phyloP scores from a whole-genome alignment of 2,329 filamentous ascomycete genomes.

The Cercospora nicotianae region DNA sequence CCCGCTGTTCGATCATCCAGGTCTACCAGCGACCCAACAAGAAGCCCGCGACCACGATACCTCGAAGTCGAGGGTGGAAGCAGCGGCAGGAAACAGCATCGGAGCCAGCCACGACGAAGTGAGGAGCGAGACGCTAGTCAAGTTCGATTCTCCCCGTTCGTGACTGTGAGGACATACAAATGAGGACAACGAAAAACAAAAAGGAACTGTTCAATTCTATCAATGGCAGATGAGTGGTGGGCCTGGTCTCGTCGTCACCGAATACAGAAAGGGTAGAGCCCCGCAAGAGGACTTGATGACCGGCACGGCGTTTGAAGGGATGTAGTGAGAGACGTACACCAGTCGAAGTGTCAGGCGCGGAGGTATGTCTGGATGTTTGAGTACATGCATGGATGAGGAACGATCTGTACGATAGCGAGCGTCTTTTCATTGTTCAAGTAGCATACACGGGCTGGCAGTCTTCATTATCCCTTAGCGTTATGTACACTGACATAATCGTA shows the following conservation, averaged over 20 bases:
- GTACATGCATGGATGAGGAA: background rate
- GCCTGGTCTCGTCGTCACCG: background rate
- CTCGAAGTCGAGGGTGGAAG: background rate
- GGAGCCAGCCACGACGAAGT: background rate
- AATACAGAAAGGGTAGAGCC: background rate
- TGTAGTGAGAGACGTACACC: background rate
- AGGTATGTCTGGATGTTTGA: background rate
- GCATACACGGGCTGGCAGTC: background rate
- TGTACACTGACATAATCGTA: background rate
- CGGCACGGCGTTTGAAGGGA: background rate
- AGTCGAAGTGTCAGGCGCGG: background rate
- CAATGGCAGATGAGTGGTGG: background rate
- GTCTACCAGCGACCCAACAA: background rate
- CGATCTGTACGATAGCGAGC: background rate
- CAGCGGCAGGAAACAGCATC: background rate
- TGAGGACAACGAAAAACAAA: background rate
- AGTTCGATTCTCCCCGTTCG: conserved; percentile 6
- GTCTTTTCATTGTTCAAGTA: background rate
- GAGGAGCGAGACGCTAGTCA: conserved; percentile 7
- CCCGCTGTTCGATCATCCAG: background rate
- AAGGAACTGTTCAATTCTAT: accelerated
- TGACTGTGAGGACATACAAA: conserved; percentile 8
- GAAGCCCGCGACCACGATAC: background rate
- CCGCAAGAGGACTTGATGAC: background rate
- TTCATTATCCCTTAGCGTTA: background rate